Conservation (phyloP, 805 yeast genomes). For the Yarrowia deformans region DNA sequence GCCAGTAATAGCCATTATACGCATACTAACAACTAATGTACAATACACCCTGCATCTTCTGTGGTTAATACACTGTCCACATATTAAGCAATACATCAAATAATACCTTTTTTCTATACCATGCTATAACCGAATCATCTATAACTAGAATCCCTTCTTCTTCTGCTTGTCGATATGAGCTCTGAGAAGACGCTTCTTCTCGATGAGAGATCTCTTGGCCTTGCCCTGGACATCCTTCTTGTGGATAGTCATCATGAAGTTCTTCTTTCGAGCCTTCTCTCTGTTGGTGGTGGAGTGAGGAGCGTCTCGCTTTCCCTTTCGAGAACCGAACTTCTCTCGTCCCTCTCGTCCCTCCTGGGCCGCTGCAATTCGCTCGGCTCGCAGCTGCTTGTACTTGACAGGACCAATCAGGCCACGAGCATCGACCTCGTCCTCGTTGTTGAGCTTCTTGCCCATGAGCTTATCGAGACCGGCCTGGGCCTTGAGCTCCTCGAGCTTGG, state of each 20-base stretch:
- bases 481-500: constrained; percentile 87
- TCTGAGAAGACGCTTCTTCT: constrained; percentile 82
- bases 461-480: constrained; percentile 86
- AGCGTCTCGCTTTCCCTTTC: constrained; percentile 73
- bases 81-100: not conserved
- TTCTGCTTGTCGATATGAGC: constrained; percentile 92
- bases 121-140: constrained; percentile 1
- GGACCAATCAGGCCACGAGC: constrained; percentile 78
- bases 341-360: constrained; percentile 93
- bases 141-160: constrained; percentile 70
- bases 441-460: constrained; percentile 56
- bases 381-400: constrained; percentile 76
- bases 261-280: constrained; percentile 98
- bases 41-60: not conserved
- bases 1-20: not conserved
- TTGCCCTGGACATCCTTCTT: constrained; percentile 94
- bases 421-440: constrained; percentile 86
- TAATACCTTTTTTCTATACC: constrained; percentile 32
- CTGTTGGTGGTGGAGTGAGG: constrained; percentile 91
- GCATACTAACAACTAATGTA: not conserved
- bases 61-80: not conserved
- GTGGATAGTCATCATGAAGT: constrained; percentile 98
- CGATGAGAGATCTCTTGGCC: constrained; percentile 86
- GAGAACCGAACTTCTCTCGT: constrained; percentile 87
- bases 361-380: constrained; percentile 88